Percentiles rank a stretch among this genome's conserved stretches.
Conservation (phyloP, 2,329 filamentous ascomycete species). For the Tolypocladium album region DNA sequence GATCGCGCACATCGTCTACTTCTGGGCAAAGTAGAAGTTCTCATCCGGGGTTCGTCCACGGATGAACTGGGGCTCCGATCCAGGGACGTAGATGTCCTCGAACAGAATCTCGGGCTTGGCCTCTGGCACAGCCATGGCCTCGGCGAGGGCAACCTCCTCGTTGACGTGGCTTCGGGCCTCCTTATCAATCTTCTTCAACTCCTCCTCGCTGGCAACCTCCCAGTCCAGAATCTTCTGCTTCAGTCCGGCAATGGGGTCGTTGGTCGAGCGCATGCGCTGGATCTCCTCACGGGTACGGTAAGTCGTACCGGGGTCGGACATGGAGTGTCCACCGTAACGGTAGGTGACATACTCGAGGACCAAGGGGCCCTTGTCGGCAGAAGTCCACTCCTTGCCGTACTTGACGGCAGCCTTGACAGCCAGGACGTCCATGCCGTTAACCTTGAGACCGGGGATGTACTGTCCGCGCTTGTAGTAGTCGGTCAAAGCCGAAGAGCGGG, state of each 20-base stretch:
- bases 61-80: conserved; percentile 79
- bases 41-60: conserved; percentile 83
- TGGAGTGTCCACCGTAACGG: conserved; percentile 98
- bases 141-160: conserved; percentile 79
- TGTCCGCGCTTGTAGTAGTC: conserved; percentile 99
- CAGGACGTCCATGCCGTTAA: conserved; percentile 99
- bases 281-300: conserved; percentile 99
- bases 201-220: conserved; percentile 82
- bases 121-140: conserved; percentile 77
- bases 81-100: conserved; percentile 92
- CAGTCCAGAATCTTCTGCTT: conserved; percentile 98
- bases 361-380: conserved; percentile 76
- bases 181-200: conserved; percentile 95
- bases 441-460: conserved; percentile 98
- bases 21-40: conserved; percentile 78
- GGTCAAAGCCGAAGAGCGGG: conserved; percentile 87
- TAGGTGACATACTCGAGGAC: conserved; percentile 99
- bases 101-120: conserved; percentile 72
- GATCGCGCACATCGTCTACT: conserved; percentile 18
- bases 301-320: conserved; percentile 98
- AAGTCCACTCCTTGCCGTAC: conserved; percentile 84
- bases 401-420: conserved; percentile 93
- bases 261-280: conserved; percentile 97
- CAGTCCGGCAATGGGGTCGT: conserved; percentile 94
- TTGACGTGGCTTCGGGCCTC: conserved; percentile 77